phyloP scores from a whole-genome alignment of 768 basidiomycete genomes.

The Tylopilus subfusipes region DNA sequence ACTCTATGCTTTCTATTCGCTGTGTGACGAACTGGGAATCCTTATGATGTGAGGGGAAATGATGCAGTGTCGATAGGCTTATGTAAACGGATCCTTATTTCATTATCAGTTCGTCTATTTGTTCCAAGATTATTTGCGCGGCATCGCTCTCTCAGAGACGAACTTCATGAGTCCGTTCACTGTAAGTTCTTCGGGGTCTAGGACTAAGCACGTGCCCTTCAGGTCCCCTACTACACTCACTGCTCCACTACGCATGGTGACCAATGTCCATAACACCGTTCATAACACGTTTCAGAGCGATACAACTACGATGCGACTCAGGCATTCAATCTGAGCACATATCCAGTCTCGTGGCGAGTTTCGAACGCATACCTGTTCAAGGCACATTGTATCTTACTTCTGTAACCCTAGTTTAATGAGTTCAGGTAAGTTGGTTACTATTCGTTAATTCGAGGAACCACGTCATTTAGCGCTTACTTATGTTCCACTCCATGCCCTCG shows the following conservation, averaged over 20 bases:
- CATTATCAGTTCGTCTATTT: constrained; percentile 40
- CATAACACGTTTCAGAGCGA: constrained; percentile 36
- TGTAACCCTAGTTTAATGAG: constrained; percentile 51
- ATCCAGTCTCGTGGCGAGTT: constrained; percentile 43
- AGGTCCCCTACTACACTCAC: constrained; percentile 59
- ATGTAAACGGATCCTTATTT: background rate
- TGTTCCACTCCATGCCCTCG: constrained; percentile 62
- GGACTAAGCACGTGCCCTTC: background rate
- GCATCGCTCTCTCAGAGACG: constrained; percentile 44
- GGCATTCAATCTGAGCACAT: constrained; percentile 54
- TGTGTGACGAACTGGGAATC: constrained; percentile 59
- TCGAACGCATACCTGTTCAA: background rate
- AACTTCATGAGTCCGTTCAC: constrained; percentile 38
- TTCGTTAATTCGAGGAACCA: background rate
- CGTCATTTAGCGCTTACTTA: constrained; percentile 11
- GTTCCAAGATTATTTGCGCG: constrained; percentile 49
- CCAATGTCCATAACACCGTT: too few relatives aligned
- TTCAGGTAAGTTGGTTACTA: constrained; percentile 44
- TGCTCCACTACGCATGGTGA: constrained; percentile 57
- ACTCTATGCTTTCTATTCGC: constrained; percentile 53
- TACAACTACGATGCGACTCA: constrained; percentile 53
- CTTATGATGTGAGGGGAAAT: constrained; percentile 42
- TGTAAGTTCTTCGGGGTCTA: too few relatives aligned
- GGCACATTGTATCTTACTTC: background rate
- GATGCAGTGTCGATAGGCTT: background rate